Conservation (phyloP, 805 yeast genomes). For the Starmerella davenportii region DNA sequence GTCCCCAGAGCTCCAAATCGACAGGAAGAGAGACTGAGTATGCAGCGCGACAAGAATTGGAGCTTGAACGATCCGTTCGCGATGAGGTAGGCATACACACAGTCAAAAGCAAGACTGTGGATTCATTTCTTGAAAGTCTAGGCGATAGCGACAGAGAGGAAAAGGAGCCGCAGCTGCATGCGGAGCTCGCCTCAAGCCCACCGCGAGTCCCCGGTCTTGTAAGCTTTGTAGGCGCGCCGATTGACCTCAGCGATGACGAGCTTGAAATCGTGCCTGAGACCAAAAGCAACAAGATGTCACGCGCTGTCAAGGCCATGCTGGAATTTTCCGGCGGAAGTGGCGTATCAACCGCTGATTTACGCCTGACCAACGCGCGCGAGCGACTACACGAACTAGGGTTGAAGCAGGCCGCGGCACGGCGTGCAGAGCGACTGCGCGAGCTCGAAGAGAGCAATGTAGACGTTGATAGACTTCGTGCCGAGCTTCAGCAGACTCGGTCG, state of each 20-base stretch:
- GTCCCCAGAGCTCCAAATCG: not conserved
- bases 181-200: slow-evolving; percentile 11
- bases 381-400: slow-evolving; percentile 7
- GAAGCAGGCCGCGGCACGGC: slow-evolving; percentile 6
- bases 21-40: not conserved
- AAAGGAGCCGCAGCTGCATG: not conserved
- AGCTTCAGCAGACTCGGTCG: too few relatives aligned
- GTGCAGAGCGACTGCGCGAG: slow-evolving; percentile 2
- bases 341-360: not conserved
- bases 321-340: slow-evolving; percentile 8
- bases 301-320: slow-evolving; percentile 11
- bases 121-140: not conserved
- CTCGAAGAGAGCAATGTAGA: slow-evolving; percentile 12
- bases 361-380: slow-evolving; percentile 4
- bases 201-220: slow-evolving; percentile 10
- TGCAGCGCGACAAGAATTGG: not conserved
- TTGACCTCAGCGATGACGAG: slow-evolving; percentile 7
- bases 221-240: slow-evolving; percentile 7
- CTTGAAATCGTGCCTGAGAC: slow-evolving; percentile 16
- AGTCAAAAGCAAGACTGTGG: not conserved
- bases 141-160: not conserved
- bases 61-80: not conserved
- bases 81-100: not conserved
- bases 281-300: slow-evolving; percentile 6
- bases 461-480: slow-evolving; percentile 2